Base-by-base conservation (phyloP, 805 yeast species). In the Pichia manshurica region DNA sequence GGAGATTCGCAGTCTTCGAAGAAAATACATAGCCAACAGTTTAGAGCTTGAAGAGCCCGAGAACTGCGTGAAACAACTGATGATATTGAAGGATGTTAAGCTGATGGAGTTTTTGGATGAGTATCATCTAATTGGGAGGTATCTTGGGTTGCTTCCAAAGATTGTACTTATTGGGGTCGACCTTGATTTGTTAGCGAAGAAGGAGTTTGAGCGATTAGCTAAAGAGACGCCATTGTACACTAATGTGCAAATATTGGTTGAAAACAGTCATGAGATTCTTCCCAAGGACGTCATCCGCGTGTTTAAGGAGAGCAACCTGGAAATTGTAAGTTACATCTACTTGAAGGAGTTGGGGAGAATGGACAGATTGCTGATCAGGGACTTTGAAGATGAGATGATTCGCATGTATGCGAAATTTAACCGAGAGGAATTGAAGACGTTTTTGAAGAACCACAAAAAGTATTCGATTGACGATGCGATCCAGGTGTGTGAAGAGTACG, bases 401-500 rank as follows among this genome's bases (percentile, higher is more conserved):
- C 61, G 68, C 47, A 67, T 91, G 32, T 84, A 79, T 62, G 78
- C 89, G 0, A 74, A 77, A 50, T 87, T 72, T 59, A 80, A 83
- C 50, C 69, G 79, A 31, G 52, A 62, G 0, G 68, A 70, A 39
- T 70, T 91, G 13, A 64, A 84, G n/a, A 71, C 74, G 0, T 89
- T 81, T 61, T 66, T 91, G 49, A 75, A 74, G 54, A 70, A 69
- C 41, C 78, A 79, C 51, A 73, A 73, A 23, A 78, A 82, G 54
- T 85, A 84, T 60, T 77, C 85, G 51, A 77, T 89, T 38, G 84
- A 80, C 37, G 55, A 61, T 29, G 96, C 96, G 0, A 77, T 90
- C n/a, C 63, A 67, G 13, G 62, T 83, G 1, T 87, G 95, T 57
- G 80, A 81, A 50, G 49, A 61, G 10, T 67, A 72, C 20, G 72